Conservation (phyloP, 208 protist species). For the Trypanosoma conorhini region DNA sequence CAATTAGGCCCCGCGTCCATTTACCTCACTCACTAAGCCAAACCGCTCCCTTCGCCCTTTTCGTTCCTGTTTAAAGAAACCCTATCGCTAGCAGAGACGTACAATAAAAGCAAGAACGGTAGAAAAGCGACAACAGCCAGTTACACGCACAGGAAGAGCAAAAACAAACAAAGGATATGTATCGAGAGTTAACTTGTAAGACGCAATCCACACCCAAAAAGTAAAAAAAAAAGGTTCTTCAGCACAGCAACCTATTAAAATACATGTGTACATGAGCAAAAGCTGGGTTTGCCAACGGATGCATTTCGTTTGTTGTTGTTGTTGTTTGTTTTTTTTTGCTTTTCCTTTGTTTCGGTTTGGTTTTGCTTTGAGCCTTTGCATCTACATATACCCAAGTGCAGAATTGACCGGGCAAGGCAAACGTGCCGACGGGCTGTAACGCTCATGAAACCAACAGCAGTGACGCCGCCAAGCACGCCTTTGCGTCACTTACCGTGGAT, state of each 20-base stretch:
- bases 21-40: not conserved
- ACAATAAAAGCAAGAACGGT: not conserved
- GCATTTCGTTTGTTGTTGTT: not conserved
- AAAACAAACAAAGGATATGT: not conserved
- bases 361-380: not conserved
- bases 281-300: not conserved
- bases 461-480: conserved; percentile 50
- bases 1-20: not conserved
- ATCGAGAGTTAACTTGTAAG: not conserved
- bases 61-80: not conserved
- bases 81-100: not conserved
- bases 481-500: conserved; percentile 43
- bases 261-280: conserved; percentile 4
- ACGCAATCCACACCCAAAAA: not conserved
- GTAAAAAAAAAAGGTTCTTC: not conserved
- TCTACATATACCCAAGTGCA: not conserved
- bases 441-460: conserved; percentile 21
- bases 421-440: not conserved
- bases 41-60: not conserved
- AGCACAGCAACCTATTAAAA: not conserved
- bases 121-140: no score
- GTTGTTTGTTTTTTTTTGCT: conserved; percentile 2
- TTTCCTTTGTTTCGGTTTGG: not conserved
- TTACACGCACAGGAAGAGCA: not conserved
- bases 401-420: not conserved